Conservation (phyloP, 495 filamentous ascomycete species). For the Apodospora peruviana region DNA sequence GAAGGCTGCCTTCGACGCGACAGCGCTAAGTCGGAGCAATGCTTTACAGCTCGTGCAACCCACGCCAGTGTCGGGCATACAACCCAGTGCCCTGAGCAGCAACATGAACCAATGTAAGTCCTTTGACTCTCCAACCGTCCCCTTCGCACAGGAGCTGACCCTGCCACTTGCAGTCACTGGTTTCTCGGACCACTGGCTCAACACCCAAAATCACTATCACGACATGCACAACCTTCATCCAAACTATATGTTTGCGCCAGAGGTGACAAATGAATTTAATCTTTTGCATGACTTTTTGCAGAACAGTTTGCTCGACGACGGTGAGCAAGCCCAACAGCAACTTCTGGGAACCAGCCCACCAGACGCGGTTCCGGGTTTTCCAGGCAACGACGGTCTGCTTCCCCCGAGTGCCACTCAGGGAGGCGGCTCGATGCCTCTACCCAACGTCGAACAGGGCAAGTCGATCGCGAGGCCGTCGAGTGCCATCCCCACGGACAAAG, state of each 20-base stretch:
- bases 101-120: conserved; percentile 74
- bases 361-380: conserved; percentile 26
- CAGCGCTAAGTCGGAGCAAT: conserved; percentile 35
- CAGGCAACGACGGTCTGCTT: conserved; percentile 31
- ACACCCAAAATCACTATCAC: conserved; percentile 70
- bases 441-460: conserved; percentile 48
- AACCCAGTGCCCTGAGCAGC: conserved; percentile 45
- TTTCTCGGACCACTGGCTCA: conserved; percentile 53
- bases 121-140: conserved; percentile 23
- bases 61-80: conserved; percentile 47
- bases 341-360: conserved; percentile 29
- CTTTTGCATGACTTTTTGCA: conserved; percentile 93
- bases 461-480: conserved; percentile 55
- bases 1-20: conserved; percentile 36
- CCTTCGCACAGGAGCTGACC: conserved; percentile 32
- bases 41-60: conserved; percentile 54
- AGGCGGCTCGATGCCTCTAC: conserved; percentile 36
- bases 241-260: conserved; percentile 91
- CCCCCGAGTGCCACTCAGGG: conserved; percentile 34
- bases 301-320: conserved; percentile 79
- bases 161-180: conserved; percentile 35
- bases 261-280: conserved; percentile 93
- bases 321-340: conserved; percentile 46
- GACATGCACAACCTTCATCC: conserved; percentile 93
- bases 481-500: conserved; percentile 66